Evolutionary conservation across 768 basidiomycete genomes (phyloP), one percentile per base, ranked within the genome.

Genomic region (Rhizopogon rudus): DNA sequence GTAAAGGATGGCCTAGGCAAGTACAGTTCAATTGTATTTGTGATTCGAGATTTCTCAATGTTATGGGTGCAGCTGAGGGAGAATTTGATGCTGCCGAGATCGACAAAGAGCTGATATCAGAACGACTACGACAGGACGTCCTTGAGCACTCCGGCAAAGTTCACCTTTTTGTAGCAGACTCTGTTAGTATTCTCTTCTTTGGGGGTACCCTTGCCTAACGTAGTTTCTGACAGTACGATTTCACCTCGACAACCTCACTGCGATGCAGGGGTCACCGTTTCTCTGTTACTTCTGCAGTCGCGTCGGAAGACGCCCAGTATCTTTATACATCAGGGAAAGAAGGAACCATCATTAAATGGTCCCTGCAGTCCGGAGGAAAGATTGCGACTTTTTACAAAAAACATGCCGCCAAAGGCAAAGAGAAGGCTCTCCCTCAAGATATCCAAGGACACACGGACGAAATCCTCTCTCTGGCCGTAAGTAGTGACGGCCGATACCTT

Each of bases 21-120:
- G 82, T 54, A 33, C 12, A 37, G 7, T 35, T 33, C 14, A 28
- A 22, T 28, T 63, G 3, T 33, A 28, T 37, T 33, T 25, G 10
- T 51, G 51, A 37, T 35, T 31, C 40, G 12, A 35, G 35, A 52
- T 58, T 42, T 45, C 22, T 35, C 33, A 22, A 29, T 43, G 3
- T 28, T 51, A 10, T 17, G 50, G 25, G 28, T 49, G 22, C 57
- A 83, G 92, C 86, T 56, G 94, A 94, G 25, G 91, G 89, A 35
- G 93, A 93, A 58, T 94, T 86, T 59, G 96, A 99, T 67, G 97
- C 97, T 5, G 94, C 91, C 1, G 95, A 98, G 62, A 86, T 98
- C 28, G 97, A 99, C 76, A 82, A 83, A 63, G 96, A 98, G 60
- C 77, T 98, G 58, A 91, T 99, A 58, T 90, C 90, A 43, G 80